phyloP scores from a whole-genome alignment of 2,329 filamentous ascomycete genomes.

The Coniella lustricola region DNA sequence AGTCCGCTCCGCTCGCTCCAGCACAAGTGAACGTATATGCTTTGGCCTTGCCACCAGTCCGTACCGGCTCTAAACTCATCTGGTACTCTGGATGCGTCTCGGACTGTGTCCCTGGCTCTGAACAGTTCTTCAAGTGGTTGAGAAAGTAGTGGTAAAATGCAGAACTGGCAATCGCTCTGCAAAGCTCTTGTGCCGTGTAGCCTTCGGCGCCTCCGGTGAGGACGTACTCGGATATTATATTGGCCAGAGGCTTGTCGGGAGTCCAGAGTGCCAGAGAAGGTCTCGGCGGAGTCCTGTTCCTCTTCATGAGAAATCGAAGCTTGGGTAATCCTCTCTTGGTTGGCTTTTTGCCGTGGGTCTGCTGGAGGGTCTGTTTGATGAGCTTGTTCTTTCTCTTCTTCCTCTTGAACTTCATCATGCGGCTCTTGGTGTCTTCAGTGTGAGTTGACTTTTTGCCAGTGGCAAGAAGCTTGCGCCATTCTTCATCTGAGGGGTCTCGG shows the following conservation, averaged over 20 bases:
- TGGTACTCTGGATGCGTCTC: constrained; percentile 32
- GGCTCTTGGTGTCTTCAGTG: constrained; percentile 18
- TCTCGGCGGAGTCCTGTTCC: constrained; percentile 6
- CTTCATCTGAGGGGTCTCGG: constrained; percentile 47
- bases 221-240: constrained; percentile 29
- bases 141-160: constrained; percentile 30
- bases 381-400: constrained; percentile 7
- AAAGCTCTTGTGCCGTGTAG: constrained; percentile 30
- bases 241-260: constrained; percentile 29
- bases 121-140: constrained; percentile 24
- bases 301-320: constrained; percentile 11
- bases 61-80: constrained; percentile 30
- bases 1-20: not conserved
- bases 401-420: constrained; percentile 8
- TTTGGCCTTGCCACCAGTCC: constrained; percentile 31
- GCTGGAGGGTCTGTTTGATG: not conserved
- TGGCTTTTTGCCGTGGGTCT: constrained; percentile 1
- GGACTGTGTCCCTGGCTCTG: constrained; percentile 31
- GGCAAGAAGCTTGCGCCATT: constrained; percentile 49
- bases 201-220: constrained; percentile 25
- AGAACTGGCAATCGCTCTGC: constrained; percentile 28
- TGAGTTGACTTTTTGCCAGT: constrained; percentile 35
- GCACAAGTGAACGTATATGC: constrained; percentile 33
- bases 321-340: not conserved
- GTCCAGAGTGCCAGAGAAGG: constrained; percentile 20